phyloP scores from a whole-genome alignment of 148 eudicot genomes.

The Rhododendron vialii region DNA sequence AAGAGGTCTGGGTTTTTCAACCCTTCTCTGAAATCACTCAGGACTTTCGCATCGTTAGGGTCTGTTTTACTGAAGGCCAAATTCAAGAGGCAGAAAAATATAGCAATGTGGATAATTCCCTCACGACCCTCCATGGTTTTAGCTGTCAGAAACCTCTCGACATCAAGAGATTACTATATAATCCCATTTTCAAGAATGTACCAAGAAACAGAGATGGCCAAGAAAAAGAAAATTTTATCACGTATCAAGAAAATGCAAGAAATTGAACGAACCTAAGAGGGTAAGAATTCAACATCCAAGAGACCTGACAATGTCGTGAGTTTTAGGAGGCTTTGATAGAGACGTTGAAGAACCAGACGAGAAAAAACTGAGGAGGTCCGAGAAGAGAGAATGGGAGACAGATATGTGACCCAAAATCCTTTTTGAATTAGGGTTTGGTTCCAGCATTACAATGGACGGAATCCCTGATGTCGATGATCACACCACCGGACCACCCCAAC shows the following conservation, averaged over 20 bases:
- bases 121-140: conserved; percentile 24
- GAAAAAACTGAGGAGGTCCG: neutral
- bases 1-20: conserved; percentile 62
- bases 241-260: neutral
- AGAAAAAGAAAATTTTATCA: conserved; percentile 6
- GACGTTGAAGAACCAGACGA: neutral
- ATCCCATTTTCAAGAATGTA: neutral
- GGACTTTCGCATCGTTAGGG: conserved; percentile 41
- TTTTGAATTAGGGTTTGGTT: neutral
- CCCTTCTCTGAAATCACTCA: conserved; percentile 58
- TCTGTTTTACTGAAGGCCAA: conserved; percentile 40
- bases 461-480: conserved; percentile 7
- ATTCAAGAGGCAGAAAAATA: conserved; percentile 20
- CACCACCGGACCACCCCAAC: neutral
- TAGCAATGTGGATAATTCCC: conserved; percentile 13
- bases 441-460: neutral
- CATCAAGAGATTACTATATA: neutral
- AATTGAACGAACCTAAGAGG: conserved; percentile 2
- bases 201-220: conserved; percentile 12
- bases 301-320: neutral
- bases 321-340: neutral
- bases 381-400: neutral
- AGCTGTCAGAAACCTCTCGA: neutral
- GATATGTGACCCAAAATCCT: neutral
- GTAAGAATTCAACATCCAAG: neutral